Conservation (phyloP, 2,329 filamentous ascomycete species). For the Aspergillus ochraceus region DNA sequence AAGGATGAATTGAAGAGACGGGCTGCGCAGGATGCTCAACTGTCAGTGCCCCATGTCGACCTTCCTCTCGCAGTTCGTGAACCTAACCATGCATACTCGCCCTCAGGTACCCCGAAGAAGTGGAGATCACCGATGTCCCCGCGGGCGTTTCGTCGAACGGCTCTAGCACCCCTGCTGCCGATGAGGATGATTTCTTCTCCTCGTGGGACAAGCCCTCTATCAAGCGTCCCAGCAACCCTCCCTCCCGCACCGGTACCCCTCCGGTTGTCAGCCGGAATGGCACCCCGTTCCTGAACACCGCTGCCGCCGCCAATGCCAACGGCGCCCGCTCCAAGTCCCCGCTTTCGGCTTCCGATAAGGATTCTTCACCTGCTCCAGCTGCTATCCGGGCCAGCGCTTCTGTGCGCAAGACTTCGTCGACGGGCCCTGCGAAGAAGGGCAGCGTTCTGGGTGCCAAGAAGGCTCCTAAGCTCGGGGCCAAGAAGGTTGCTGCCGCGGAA, state of each 20-base stretch:
- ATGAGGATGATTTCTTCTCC: slow-evolving; percentile 96
- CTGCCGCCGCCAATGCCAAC: slow-evolving; percentile 63
- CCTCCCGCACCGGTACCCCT: slow-evolving; percentile 85
- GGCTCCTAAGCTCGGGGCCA: slow-evolving; percentile 79
- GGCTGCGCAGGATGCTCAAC: slow-evolving; percentile 76
- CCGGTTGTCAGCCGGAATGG: slow-evolving; percentile 75
- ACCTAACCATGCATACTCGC: slow-evolving; percentile 11
- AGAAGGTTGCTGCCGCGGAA: slow-evolving; percentile 76
- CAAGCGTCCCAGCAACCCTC: slow-evolving; percentile 91
- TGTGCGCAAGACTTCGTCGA: slow-evolving; percentile 70
- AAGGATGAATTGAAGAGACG: slow-evolving; percentile 93
- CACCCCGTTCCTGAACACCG: slow-evolving; percentile 85
- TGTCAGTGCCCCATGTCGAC: slow-evolving; percentile 58
- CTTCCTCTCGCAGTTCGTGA: background rate
- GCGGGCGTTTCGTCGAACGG: slow-evolving; percentile 62
- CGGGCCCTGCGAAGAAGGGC: slow-evolving; percentile 70
- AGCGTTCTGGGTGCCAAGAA: slow-evolving; percentile 88
- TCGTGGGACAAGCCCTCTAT: slow-evolving; percentile 98
- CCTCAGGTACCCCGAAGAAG: slow-evolving; percentile 75
- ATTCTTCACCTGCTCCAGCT: slow-evolving; percentile 55
- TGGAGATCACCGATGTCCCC: slow-evolving; percentile 74
- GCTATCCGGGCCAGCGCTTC: slow-evolving; percentile 74
- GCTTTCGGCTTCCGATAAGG: slow-evolving; percentile 59
- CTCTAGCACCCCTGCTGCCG: slow-evolving; percentile 74
- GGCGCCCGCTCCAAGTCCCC: slow-evolving; percentile 82